These are phyloP conservation scores for Leishmania turanica DNA, from an alignment of 208 protist genomes.

Conservation along the genomic window DNA sequence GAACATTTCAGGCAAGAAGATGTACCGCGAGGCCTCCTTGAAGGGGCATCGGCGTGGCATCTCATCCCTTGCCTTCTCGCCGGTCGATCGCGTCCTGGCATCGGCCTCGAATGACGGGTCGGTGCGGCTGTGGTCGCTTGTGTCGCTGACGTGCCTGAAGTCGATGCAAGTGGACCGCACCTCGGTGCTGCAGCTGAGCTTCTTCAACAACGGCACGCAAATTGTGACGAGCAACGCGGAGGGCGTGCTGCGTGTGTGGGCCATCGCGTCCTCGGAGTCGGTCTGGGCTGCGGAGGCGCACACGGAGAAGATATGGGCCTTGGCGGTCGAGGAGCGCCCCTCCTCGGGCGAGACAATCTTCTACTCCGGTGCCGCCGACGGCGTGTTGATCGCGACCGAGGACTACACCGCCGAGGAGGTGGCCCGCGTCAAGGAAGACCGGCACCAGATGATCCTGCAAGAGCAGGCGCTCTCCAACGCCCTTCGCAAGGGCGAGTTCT, in stretches of 20 bases:
- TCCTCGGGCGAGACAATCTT: conserved; percentile 48
- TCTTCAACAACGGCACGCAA: conserved; percentile 90
- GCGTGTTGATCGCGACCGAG: conserved; percentile 82
- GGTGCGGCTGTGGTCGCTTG: conserved; percentile 88
- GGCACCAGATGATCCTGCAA: conserved; percentile 69
- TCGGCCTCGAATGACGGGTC: conserved; percentile 87
- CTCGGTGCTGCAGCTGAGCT: conserved; percentile 79
- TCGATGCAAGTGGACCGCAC: conserved; percentile 81
- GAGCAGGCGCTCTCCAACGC: conserved; percentile 89
- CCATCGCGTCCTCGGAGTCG: conserved; percentile 69
- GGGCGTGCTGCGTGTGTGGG: conserved; percentile 93
- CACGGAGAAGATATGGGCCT: conserved; percentile 86
- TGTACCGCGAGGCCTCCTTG: conserved; percentile 76
- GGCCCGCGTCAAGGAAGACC: conserved; percentile 57
- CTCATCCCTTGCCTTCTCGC: conserved; percentile 79
- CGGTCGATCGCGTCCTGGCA: conserved; percentile 84
- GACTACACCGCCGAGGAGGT: conserved; percentile 93
- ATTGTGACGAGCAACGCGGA: conserved; percentile 86
- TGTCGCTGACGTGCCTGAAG: conserved; percentile 83
- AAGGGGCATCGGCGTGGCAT: conserved; percentile 86
- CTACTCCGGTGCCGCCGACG: conserved; percentile 85
- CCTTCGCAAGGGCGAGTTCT: conserved; percentile 76
- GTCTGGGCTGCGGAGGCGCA: conserved; percentile 85
- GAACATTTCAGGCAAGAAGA: conserved; percentile 77
- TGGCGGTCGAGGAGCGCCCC: conserved; percentile 56